Evolutionary conservation across 495 filamentous ascomycete species (phyloP).

Genomic region (Paragyromitra xinjiangensis): DNA sequence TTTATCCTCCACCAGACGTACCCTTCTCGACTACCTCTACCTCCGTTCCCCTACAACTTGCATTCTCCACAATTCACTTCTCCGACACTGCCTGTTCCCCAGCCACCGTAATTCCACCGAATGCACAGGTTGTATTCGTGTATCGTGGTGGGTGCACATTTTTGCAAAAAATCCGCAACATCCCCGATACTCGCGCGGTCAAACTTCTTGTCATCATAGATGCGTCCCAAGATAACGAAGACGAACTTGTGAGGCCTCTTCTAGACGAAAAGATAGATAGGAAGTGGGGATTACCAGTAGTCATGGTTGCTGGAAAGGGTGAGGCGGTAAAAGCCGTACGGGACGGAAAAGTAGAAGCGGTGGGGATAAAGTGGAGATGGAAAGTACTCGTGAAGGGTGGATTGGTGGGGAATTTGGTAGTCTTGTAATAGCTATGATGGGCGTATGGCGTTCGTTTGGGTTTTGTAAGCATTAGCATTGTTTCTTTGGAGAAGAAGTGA

Average conservation of each 20-base stretch:
- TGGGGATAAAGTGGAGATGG: slow-evolving; percentile 81
- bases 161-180: slow-evolving; percentile 79
- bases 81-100: slow-evolving; percentile 71
- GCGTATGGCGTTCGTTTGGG: slow-evolving; percentile 31
- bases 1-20: slow-evolving; percentile 75
- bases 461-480: slow-evolving; percentile 11
- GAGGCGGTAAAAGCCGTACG: slow-evolving; percentile 63
- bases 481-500: background rate
- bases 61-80: slow-evolving; percentile 68
- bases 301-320: slow-evolving; percentile 83
- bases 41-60: slow-evolving; percentile 29
- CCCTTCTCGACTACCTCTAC: slow-evolving; percentile 54
- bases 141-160: slow-evolving; percentile 87
- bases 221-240: slow-evolving; percentile 64
- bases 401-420: slow-evolving; percentile 79
- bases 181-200: slow-evolving; percentile 70
- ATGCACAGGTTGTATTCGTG: slow-evolving; percentile 76
- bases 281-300: slow-evolving; percentile 78
- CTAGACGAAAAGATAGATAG: slow-evolving; percentile 78
- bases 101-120: slow-evolving; percentile 63
- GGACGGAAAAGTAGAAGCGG: slow-evolving; percentile 65
- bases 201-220: slow-evolving; percentile 87
- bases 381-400: slow-evolving; percentile 82
- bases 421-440: slow-evolving; percentile 63
- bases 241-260: slow-evolving; percentile 71